Percentiles rank a stretch among this genome's conserved stretches.
Evolutionary conservation across 768 basidiomycete genomes (phyloP).

Genomic region (Panaeolus cyanescens): DNA sequence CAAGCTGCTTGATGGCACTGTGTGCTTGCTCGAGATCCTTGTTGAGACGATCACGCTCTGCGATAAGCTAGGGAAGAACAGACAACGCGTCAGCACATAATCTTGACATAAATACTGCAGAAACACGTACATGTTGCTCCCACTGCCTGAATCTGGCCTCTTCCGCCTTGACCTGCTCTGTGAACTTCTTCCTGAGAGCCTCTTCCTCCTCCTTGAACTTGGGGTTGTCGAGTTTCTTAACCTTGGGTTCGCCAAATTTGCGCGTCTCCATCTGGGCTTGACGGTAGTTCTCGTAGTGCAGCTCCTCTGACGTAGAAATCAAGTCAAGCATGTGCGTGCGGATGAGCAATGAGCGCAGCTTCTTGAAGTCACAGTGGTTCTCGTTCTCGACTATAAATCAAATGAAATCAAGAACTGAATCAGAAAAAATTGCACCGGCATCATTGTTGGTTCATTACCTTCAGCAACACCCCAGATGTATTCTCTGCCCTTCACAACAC

Average conservation of each 20-base stretch:
- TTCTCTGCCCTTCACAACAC: conserved; percentile 94
- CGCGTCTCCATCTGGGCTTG: conserved; percentile 99
- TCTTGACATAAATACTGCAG: conserved; percentile 1
- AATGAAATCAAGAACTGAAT: conserved; percentile 1
- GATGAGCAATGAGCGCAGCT: conserved; percentile 92
- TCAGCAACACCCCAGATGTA: conserved; percentile 99
- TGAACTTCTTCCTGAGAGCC: conserved; percentile 93
- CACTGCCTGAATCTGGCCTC: conserved; percentile 97
- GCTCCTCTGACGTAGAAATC: conserved; percentile 93
- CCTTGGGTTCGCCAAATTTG: conserved; percentile 98
- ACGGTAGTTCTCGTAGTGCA: conserved; percentile 97
- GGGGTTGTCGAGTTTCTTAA: conserved; percentile 98
- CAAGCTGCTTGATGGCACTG: conserved; percentile 88
- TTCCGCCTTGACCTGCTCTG: conserved; percentile 99
- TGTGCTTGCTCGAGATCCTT: conserved; percentile 96
- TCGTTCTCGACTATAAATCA: conserved; percentile 86
- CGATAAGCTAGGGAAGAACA: conserved; percentile 74
- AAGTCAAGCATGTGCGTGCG: conserved; percentile 99
- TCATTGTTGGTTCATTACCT: too few relatives aligned
- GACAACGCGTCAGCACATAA: conserved; percentile 11
- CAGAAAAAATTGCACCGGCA: conserved; percentile 15
- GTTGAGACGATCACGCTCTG: conserved; percentile 97
- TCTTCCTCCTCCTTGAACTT: conserved; percentile 99
- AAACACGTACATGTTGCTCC: conserved; percentile 88
- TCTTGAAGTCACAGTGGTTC: conserved; percentile 99